phyloP scores from a whole-genome alignment of 2,329 filamentous ascomycete species.

The Coniochaeta ligniaria region DNA sequence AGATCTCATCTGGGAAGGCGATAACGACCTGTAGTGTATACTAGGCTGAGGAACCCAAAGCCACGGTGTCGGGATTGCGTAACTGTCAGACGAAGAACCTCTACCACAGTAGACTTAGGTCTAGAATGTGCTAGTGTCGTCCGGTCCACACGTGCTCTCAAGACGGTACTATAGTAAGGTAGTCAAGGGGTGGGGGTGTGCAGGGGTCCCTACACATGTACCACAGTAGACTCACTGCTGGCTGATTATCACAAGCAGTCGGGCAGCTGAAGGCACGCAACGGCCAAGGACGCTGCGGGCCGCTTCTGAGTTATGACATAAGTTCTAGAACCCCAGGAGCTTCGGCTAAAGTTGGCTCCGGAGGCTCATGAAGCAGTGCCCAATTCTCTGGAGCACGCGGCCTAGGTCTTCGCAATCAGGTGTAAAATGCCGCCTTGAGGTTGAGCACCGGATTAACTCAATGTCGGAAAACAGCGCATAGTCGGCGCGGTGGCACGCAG shows the following conservation, averaged over 20 bases:
- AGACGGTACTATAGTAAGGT: no score
- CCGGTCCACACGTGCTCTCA: neutral
- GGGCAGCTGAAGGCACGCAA: no score
- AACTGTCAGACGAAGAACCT: neutral
- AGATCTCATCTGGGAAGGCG: neutral
- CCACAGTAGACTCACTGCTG: no score
- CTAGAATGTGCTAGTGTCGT: neutral
- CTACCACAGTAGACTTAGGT: no score
- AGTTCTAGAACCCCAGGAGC: neutral
- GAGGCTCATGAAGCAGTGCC: no score
- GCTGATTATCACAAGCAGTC: no score
- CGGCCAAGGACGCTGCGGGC: neutral
- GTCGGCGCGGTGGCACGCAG: no score
- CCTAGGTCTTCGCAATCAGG: neutral
- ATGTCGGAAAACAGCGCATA: neutral
- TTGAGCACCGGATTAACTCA: neutral
- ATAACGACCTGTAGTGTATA: neutral
- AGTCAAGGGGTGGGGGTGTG: no score
- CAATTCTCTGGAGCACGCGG: neutral
- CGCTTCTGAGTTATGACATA: neutral
- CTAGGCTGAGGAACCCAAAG: neutral
- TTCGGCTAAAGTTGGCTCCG: neutral
- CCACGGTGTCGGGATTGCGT: neutral
- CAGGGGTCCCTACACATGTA: no score
- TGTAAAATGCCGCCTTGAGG: neutral